Percentiles rank a stretch among this genome's conserved stretches.
Conservation (phyloP, 2,329 filamentous ascomycete genomes). For the Fusarium acutatum region DNA sequence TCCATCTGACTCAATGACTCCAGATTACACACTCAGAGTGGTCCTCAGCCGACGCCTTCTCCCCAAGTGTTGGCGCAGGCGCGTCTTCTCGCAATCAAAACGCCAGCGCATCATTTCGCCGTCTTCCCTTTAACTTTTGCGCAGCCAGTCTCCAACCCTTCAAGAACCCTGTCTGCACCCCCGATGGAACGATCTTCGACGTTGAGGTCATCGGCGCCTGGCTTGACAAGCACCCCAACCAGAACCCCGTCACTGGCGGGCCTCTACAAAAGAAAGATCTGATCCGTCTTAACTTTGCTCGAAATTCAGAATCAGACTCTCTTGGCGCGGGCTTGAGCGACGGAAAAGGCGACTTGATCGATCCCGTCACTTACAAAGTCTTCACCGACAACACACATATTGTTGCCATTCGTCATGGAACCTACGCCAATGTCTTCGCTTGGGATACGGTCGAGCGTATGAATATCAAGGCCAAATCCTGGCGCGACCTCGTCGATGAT, state of each 20-base stretch:
- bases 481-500: slow-evolving; percentile 89
- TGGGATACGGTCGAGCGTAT: slow-evolving; percentile 95
- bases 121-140: slow-evolving; percentile 98
- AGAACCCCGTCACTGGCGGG: slow-evolving; percentile 87
- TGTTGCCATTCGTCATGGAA: slow-evolving; percentile 81
- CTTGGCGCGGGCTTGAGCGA: slow-evolving; percentile 59
- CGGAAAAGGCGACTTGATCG: slow-evolving; percentile 81
- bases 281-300: slow-evolving; percentile 89
- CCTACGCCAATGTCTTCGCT: slow-evolving; percentile 92
- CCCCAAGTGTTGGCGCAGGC: slow-evolving; percentile 78
- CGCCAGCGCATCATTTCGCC: slow-evolving; percentile 72
- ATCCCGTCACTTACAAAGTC: slow-evolving; percentile 96
- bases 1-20: background rate
- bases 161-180: slow-evolving; percentile 90
- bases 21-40: slow-evolving; percentile 96
- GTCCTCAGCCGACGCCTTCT: slow-evolving; percentile 89
- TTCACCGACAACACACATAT: slow-evolving; percentile 99
- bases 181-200: slow-evolving; percentile 90
- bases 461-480: slow-evolving; percentile 97
- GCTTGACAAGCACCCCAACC: slow-evolving; percentile 87
- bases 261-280: slow-evolving; percentile 83
- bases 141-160: slow-evolving; percentile 95
- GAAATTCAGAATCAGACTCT: slow-evolving; percentile 77
- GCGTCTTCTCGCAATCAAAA: slow-evolving; percentile 62
- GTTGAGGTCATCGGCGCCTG: slow-evolving; percentile 93